A percentile compares a stretch with the other conserved stretches of the same genome.
Evolutionary conservation across 2,329 filamentous ascomycete species (phyloP).

Genomic region (Neonectria ditissima): DNA sequence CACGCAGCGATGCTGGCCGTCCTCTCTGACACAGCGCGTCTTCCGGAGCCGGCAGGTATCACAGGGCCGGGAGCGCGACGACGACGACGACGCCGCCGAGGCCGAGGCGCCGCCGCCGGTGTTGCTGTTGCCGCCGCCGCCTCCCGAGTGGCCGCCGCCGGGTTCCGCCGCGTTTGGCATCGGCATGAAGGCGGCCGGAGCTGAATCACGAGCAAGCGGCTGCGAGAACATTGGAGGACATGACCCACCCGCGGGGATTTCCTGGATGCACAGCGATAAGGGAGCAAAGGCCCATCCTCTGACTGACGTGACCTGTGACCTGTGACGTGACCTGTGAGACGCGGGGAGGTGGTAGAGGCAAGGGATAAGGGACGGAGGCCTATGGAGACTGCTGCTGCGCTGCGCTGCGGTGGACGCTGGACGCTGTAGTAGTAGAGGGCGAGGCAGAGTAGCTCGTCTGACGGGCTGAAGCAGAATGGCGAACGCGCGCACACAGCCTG

Average conservation of each 20-base stretch:
- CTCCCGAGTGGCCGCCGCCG: constrained; percentile 26
- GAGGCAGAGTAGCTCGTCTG: constrained; percentile 12
- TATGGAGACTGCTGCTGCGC: constrained; percentile 7
- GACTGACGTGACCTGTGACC: constrained; percentile 4
- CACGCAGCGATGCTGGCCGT: constrained; percentile 69
- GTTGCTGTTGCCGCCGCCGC: constrained; percentile 17
- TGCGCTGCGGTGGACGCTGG: constrained; percentile 16
- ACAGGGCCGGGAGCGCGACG: constrained; percentile 59
- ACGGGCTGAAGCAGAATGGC: constrained; percentile 5
- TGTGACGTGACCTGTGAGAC: not conserved
- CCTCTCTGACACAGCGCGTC: constrained; percentile 73
- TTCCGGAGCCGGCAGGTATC: constrained; percentile 75
- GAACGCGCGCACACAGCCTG: constrained; percentile 6
- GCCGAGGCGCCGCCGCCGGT: constrained; percentile 12
- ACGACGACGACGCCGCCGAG: constrained; percentile 18
- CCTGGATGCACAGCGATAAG: constrained; percentile 41
- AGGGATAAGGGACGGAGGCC: constrained; percentile 29
- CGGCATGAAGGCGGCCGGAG: constrained; percentile 26
- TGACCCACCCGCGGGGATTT: constrained; percentile 37
- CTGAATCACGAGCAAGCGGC: constrained; percentile 36
- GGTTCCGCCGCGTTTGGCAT: constrained; percentile 35
- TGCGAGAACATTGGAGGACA: constrained; percentile 39
- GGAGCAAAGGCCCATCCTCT: constrained; percentile 40
- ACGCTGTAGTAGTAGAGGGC: constrained; percentile 1
- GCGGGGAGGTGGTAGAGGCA: constrained; percentile 8